phyloP scores from a whole-genome alignment of 2,329 filamentous ascomycete species.

The Colletotrichum coccodes region DNA sequence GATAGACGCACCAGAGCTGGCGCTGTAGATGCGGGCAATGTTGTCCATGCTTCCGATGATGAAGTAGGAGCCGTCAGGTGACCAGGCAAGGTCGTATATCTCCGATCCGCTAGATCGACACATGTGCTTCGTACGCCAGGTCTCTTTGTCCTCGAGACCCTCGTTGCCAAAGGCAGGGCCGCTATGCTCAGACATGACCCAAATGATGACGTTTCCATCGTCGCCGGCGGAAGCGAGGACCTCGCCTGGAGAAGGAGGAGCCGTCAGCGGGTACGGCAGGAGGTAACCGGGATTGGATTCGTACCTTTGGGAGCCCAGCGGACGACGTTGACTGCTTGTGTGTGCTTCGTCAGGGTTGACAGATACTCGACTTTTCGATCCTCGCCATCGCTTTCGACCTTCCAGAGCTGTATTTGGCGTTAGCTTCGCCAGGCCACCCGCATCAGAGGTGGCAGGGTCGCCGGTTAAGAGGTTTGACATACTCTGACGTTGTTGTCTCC shows the following conservation, averaged over 20 bases:
- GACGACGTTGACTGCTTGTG: conserved; percentile 97
- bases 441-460: not conserved
- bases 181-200: conserved; percentile 88
- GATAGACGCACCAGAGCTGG: conserved; percentile 76
- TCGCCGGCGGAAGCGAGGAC: conserved; percentile 94
- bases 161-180: conserved; percentile 82
- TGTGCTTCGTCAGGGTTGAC: conserved; percentile 91
- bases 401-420: conserved; percentile 78
- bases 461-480: conserved; percentile 47
- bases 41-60: conserved; percentile 99
- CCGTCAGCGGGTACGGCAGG: not conserved
- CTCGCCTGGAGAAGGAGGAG: conserved; percentile 71
- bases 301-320: conserved; percentile 93
- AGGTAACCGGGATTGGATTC: conserved; percentile 27
- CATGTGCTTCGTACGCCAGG: conserved; percentile 98
- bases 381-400: conserved; percentile 84
- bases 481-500: conserved; percentile 97
- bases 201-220: conserved; percentile 95
- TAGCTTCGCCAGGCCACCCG: conserved; percentile 16
- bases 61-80: conserved; percentile 94
- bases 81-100: conserved; percentile 99
- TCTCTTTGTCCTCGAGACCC: conserved; percentile 90
- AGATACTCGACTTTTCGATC: conserved; percentile 92
- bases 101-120: conserved; percentile 94
- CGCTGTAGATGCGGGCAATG: conserved; percentile 95